These are phyloP conservation scores for Phialemonium atrogriseum DNA, from an alignment of 2,329 filamentous ascomycete species.

Conservation along the genomic window DNA sequence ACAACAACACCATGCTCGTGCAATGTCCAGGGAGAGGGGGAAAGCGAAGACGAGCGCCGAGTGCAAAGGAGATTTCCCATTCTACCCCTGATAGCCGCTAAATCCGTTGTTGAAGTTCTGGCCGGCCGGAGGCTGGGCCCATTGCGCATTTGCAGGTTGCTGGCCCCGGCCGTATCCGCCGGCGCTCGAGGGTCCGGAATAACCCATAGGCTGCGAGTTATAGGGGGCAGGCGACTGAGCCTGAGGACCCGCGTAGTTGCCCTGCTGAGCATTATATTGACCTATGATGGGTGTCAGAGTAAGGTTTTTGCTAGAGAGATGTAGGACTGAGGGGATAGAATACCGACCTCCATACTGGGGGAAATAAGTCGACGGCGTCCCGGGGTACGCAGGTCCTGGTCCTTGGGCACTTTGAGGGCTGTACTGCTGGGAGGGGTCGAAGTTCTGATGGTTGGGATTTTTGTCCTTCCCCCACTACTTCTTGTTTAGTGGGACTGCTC, in stretches of 20 bases:
- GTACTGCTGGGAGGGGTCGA: slow-evolving; percentile 69
- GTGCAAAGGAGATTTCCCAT: no score
- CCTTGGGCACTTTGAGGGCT: slow-evolving; percentile 68
- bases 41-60: no score
- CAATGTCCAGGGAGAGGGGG: no score
- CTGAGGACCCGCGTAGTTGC: slow-evolving; percentile 55
- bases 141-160: slow-evolving; percentile 47
- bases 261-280: slow-evolving; percentile 58
- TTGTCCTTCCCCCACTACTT: slow-evolving; percentile 97
- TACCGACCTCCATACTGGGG: slow-evolving; percentile 81
- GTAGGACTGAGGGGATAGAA: slow-evolving; percentile 9
- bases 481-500: no score
- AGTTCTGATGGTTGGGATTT: slow-evolving; percentile 69
- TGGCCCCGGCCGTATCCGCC: slow-evolving; percentile 79
- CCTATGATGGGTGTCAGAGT: no score
- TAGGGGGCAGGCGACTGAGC: slow-evolving; percentile 55
- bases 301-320: background rate
- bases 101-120: slow-evolving; percentile 57
- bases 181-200: slow-evolving; percentile 64
- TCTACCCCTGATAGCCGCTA: slow-evolving; percentile 53
- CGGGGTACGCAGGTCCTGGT: slow-evolving; percentile 64
- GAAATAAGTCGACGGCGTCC: slow-evolving; percentile 75
- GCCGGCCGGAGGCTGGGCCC: slow-evolving; percentile 40
- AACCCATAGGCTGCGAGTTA: slow-evolving; percentile 61
- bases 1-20: no score